Base-by-base conservation (phyloP, 192 early-diverging fungal species). In the Coemansia sp. region DNA sequence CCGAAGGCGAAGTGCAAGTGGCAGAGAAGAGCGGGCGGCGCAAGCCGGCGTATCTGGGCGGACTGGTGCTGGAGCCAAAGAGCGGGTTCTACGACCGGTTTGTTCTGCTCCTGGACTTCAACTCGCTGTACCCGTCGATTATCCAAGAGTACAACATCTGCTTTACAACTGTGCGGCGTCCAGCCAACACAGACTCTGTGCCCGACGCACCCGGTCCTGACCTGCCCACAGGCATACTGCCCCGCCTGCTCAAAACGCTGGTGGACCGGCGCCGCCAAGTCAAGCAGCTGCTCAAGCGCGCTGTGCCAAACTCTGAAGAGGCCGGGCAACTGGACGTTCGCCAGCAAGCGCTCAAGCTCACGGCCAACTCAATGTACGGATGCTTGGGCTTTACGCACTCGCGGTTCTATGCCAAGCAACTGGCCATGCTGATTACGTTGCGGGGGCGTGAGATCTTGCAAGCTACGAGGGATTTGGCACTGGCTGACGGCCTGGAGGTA, bases 101-200 rank as follows among this genome's bases (percentile, higher is more conserved):
- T 70, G 93, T 99, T 4, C 72, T 99, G 17, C 79, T 98, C 39
- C 82, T 99, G 54, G 98, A 99, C 85, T 99, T 99, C 76, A 98
- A 98, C 87, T 92, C 91, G 83, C 87, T 99, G 89, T 98, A 99
- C 64, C 96, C 98, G 54, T 95, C 95, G 22, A 99, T 99, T 57
- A 98, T 99, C 69, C 98, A 98, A 68, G 98, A 99, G 76, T 99
- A 91, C 85, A 99, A 99, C 71, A 94, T 99, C 59, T 98, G 96
- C 77, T 99, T 99, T 65, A 99, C 98, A 11, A 99, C 98, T 0
- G 93, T 98, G 10, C 78, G 89, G 29, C 82, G 90, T 24, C 4
- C 60, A 25, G 23, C 25, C 37, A 51, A 24, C 39, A 15, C 32
- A 27, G 92, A 94, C 25, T 58, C 72, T 1, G 52, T 94, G 7